Evolutionary conservation across 164 flowering plant species (phyloP), one percentile per base, ranked within the genome.

Genomic region (Tetracentron sinense): DNA sequence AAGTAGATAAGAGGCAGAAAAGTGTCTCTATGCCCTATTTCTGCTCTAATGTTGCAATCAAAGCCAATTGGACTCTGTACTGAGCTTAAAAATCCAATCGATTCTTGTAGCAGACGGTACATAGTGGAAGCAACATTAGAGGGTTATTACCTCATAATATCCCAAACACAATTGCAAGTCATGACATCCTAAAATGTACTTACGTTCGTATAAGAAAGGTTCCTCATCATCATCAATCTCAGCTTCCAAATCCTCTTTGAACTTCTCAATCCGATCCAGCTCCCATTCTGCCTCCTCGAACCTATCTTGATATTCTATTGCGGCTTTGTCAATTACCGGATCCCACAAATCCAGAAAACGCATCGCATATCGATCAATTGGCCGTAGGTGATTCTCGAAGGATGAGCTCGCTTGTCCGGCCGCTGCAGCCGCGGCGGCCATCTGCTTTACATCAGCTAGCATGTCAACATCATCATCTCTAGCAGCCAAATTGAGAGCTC

Each of bases 391-490:
- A 73, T 73, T 84, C 73, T 90, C 99, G 75, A 95, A 84, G 23
- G 89, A 85, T 58, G 82, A 83, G 60, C 88, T 82, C 31, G 78
- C 90, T 67, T 91, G 88, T 57, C 99, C 97, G 51, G 96, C 81
- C 28, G 97, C 98, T 25, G 96, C 98, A 1, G 98, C 97, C 4
- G 94, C 98, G 42, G 84, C 98, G 28, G 97, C 97, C 90, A 95
- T 82, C 73, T 95, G 88, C 77, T 84, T 88, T 67, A 89, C 96
- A 81, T 92, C 97, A 73, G 85, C 97, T 65, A 92, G 65, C 93
- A 95, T 83, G 72, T 92, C 99, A 66, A 73, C 64, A 75, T 92
- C 97, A 54, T 89, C 99, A 67, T 86, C 97, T 54, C 74, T 79
- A 38, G 70, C 67, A 65, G 69, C 75, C 68, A 85, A 56, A 64